A percentile compares a stretch with the other conserved stretches of the same genome.
These are phyloP conservation scores for Mortierella antarctica DNA, from an alignment of 192 early-diverging fungal genomes.

Conservation along the genomic window DNA sequence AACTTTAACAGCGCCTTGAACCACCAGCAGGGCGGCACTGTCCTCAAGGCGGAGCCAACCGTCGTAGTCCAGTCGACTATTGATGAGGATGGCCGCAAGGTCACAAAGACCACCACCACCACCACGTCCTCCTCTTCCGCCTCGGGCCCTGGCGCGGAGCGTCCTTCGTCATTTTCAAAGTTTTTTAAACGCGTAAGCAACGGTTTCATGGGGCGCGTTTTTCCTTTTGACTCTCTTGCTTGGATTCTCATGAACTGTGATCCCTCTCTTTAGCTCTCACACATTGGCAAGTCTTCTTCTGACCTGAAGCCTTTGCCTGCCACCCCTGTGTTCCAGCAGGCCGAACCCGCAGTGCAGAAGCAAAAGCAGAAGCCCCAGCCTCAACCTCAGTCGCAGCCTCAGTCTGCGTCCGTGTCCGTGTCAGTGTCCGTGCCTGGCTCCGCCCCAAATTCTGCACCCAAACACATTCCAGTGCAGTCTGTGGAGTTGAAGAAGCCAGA, in stretches of 20 bases:
- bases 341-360: neutral
- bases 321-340: constrained; percentile 2
- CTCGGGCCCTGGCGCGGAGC: neutral
- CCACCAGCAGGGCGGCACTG: constrained; percentile 4
- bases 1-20: constrained; percentile 15
- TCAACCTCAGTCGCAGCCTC: neutral
- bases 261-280: neutral
- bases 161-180: constrained; percentile 28
- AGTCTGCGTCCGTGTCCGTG: neutral
- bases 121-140: constrained; percentile 6
- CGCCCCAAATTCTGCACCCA: constrained; percentile 1
- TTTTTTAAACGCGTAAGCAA: constrained; percentile 50
- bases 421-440: neutral
- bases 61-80: constrained; percentile 35
- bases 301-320: constrained; percentile 4
- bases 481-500: constrained; percentile 22
- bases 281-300: neutral
- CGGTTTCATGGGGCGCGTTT: neutral
- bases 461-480: constrained; percentile 1
- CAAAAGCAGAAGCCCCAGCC: constrained; percentile 6
- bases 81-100: constrained; percentile 42
- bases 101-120: constrained; percentile 49
- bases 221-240: neutral
- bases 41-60: constrained; percentile 21
- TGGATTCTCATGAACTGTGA: neutral